Base-by-base conservation (phyloP, 192 early-diverging fungal genomes). In the Dimargaris xerosporica region DNA sequence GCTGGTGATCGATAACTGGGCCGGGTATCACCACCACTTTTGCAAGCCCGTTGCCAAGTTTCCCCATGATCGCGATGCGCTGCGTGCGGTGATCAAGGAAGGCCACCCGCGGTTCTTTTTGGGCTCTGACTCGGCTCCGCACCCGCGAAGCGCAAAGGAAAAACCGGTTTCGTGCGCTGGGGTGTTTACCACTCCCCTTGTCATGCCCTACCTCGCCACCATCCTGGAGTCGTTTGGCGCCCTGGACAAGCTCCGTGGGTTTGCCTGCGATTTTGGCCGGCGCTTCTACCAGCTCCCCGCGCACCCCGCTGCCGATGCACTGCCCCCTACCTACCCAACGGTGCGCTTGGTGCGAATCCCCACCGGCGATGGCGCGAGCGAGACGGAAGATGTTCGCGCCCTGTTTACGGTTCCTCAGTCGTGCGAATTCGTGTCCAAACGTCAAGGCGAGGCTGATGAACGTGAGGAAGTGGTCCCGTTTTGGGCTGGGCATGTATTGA, bases 11-110 rank as follows among this genome's bases (percentile, higher is more conserved):
- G 96, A 98, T 67, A 94, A 98, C 72, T 98, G 96, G 96, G 96
- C 96, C 30, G 96, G 94, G 7, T 31, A 29, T 21, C 85, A 85
- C 61, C 96, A 98, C 66, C 82, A 93, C 70, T 98, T 92, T 72
- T 98, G 96, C 79, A 98, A 98, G 75, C 96, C 96, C 31, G 96
- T 98, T 25, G 96, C 96, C 31, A 98, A 98, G 75, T 94, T 75
- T 67, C 93, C 91, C 13, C 80, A 82, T 51, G 96, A 98, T 66
- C 84, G 96, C 12, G 76, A 84, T 10, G 96, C 96, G 0, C 77
- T 98, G 53, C 85, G 85, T 23, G 81, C 86, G 15, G 80, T 91
- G 12, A 74, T 95, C 44, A 78, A 75, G 61, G 82, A 87, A 65
- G 93, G 89, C 23, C 95, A 95, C 67, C 91, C 91, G 17, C 80